Conservation (phyloP, 2,329 filamentous ascomycete species). For the Incumbomyces lentus region DNA sequence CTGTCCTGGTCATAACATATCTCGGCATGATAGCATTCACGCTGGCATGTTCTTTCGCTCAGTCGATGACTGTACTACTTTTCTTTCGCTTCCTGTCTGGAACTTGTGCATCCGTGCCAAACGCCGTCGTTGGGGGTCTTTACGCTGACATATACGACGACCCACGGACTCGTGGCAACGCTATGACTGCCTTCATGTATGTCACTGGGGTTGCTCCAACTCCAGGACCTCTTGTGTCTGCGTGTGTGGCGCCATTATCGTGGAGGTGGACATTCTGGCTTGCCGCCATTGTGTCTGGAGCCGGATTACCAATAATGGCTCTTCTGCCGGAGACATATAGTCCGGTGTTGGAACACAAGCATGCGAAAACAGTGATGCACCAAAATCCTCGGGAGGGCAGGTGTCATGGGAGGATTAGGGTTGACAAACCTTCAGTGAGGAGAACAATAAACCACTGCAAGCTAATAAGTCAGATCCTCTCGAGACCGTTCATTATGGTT, state of each 20-base stretch:
- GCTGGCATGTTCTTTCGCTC: conserved; percentile 33
- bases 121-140: conserved; percentile 35
- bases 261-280: conserved; percentile 47
- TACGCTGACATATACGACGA: conserved; percentile 38
- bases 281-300: conserved; percentile 54
- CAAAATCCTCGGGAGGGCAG: conserved; percentile 48
- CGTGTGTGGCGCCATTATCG: conserved; percentile 29
- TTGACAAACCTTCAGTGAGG: conserved; percentile 55
- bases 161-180: conserved; percentile 28
- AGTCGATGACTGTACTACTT: conserved; percentile 30
- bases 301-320: conserved; percentile 49
- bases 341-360: conserved; percentile 46
- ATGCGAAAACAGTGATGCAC: conserved; percentile 49
- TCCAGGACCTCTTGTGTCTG: conserved; percentile 35
- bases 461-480: conserved; percentile 54
- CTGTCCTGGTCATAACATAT: conserved; percentile 42
- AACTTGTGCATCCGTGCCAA: conserved; percentile 31
- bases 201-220: conserved; percentile 32
- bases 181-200: conserved; percentile 35
- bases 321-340: conserved; percentile 56
- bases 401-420: conserved; percentile 40
- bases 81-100: conserved; percentile 36
- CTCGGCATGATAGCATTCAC: conserved; percentile 31
- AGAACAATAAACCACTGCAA: conserved; percentile 34
- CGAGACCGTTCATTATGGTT: conserved; percentile 62